phyloP scores from a whole-genome alignment of 192 early-diverging fungal genomes.

The Geranomyces variabilis region DNA sequence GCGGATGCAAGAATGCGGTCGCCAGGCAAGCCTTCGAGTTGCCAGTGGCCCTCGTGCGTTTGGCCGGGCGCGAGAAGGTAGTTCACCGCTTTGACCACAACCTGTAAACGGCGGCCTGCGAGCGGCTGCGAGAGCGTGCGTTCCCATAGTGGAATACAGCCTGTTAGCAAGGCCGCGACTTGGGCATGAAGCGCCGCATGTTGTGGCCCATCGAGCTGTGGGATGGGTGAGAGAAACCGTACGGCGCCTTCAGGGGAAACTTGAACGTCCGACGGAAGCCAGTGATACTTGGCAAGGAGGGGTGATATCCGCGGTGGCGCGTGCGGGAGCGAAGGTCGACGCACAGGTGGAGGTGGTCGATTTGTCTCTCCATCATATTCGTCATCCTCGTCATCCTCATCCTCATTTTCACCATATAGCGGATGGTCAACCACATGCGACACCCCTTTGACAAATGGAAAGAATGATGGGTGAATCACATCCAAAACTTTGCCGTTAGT shows the following conservation, averaged over 20 bases:
- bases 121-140: background rate
- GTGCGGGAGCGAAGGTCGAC: no score
- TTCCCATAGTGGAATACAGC: conserved; percentile 15
- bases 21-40: conserved; percentile 9
- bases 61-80: conserved; percentile 5
- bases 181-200: background rate
- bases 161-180: background rate
- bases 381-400: background rate
- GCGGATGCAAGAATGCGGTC: conserved; percentile 16
- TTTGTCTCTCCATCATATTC: no score
- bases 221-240: background rate
- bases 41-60: conserved; percentile 23
- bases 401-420: background rate
- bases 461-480: conserved; percentile 15
- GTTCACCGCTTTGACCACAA: conserved; percentile 13
- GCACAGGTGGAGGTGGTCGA: no score
- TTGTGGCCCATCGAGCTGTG: background rate
- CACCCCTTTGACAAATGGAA: conserved; percentile 1
- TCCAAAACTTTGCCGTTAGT: conserved; percentile 11
- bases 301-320: no score
- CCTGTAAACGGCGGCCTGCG: background rate
- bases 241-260: background rate
- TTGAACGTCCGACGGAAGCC: conserved; percentile 15
- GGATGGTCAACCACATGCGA: background rate
- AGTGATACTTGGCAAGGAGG: conserved; percentile 10